Base-by-base conservation (phyloP, 495 filamentous ascomycete species). In the Neurospora sp. region DNA sequence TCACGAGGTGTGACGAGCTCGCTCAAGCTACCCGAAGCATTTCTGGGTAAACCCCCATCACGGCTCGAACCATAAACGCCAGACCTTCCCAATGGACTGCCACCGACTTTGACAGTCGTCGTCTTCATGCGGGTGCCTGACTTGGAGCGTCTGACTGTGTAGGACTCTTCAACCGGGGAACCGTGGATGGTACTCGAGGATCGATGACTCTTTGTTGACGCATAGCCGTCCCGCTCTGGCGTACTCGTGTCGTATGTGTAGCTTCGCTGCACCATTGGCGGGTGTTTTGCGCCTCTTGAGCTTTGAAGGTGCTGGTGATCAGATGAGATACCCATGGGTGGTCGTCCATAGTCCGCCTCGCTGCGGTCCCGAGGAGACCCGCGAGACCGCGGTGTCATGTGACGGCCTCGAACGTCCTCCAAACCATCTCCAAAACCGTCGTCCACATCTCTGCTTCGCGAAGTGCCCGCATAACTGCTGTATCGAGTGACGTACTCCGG, bases 361-460 rank as follows among this genome's bases (percentile, higher is more conserved):
- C 82, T 84, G 70, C 79, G 78, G 27, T 79, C 77, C 46, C 82
- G 79, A 18, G 75, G 71, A 7, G 74, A 76, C 9, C 68, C 10
- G 5, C 76, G 76, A 9, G 76, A 79, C 39, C 80, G 83, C 7
- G 78, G 79, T 5, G 78, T 77, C 12, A 77, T 74, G n/a, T 80
- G 76, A 5, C 82, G 82, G 20, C 82, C 80, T 14, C 82, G 72
- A 44, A 69, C 22, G n/a, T 80, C 78, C 38, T 84, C 82, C 70
- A 71, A 41, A 18, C 31, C 41, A 35, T 65, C 53, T 35, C 22
- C 53, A 38, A 85, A 83, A 72, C 83, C 27, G 72, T 84, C 76
- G 69, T 89, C 82, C 75, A 81, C 27, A 78, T 86, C 72, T 77
- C 86, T 69, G 81, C 75, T 79, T 75, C 71, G 82, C 14, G 79